A percentile compares a stretch with the other conserved stretches of the same genome.
phyloP scores from a whole-genome alignment of 164 flowering plant genomes.

The Platanus orientalis region DNA sequence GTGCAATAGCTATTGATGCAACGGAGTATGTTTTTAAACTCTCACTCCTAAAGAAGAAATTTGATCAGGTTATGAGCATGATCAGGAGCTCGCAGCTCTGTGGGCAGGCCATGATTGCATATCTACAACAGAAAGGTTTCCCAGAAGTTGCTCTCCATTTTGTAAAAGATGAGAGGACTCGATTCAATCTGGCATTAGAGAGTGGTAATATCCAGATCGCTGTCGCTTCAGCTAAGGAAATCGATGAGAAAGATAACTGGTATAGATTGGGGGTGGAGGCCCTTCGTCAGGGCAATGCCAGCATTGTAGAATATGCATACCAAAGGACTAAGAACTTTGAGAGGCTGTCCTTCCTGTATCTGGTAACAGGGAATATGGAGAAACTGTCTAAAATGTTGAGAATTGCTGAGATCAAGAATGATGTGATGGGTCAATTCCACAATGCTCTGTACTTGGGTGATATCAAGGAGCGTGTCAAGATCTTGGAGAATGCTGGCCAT shows the following conservation, averaged over 20 bases:
- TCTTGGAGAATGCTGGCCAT: conserved; percentile 77
- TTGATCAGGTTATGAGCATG: conserved; percentile 79
- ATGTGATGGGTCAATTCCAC: conserved; percentile 93
- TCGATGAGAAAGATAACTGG: conserved; percentile 90
- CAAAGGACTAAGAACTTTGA: conserved; percentile 92
- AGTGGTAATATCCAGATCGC: conserved; percentile 88
- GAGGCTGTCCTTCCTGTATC: conserved; percentile 80
- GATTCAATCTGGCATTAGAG: conserved; percentile 80
- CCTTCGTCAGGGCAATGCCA: conserved; percentile 89
- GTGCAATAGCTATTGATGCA: conserved; percentile 65
- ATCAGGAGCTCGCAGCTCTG: conserved; percentile 73
- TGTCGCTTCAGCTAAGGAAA: conserved; percentile 81
- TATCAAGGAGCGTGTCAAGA: conserved; percentile 70
- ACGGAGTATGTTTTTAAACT: conserved; percentile 79
- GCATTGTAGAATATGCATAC: conserved; percentile 88
- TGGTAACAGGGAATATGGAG: conserved; percentile 76
- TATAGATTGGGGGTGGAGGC: conserved; percentile 88
- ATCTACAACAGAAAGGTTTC: conserved; percentile 89
- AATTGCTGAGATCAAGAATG: conserved; percentile 85
- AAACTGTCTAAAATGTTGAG: conserved; percentile 88
- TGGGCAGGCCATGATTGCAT: conserved; percentile 94
- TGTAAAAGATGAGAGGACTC: conserved; percentile 80
- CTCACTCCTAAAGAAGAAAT: conserved; percentile 55
- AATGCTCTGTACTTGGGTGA: conserved; percentile 90
- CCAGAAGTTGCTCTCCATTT: conserved; percentile 93